A percentile compares a stretch with the other conserved stretches of the same genome.
These are phyloP conservation scores for Grigorovia transvaalensis DNA, from an alignment of 805 yeast genomes.

Conservation along the genomic window DNA sequence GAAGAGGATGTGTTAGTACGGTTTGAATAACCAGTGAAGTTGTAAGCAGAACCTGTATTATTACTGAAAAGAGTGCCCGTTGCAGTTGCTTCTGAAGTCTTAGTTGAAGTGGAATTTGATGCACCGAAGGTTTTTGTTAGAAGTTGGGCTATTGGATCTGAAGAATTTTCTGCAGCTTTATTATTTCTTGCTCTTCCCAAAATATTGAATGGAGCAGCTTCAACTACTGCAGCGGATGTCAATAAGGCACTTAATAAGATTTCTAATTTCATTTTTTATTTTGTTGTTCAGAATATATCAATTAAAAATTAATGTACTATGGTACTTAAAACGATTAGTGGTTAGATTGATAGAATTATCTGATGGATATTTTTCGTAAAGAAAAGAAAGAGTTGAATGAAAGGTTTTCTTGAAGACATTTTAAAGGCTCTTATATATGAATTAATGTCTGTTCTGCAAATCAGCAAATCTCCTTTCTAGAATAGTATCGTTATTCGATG, in stretches of 20 bases:
- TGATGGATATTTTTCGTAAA: no score
- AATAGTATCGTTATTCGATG: not conserved
- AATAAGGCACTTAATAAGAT: conserved; percentile 8
- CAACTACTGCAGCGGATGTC: conserved; percentile 8
- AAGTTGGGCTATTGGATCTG: not conserved
- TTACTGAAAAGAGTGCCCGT: not conserved
- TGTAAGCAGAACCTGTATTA: not conserved
- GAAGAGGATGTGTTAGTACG: conserved; percentile 1
- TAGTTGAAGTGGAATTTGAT: not conserved
- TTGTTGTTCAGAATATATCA: not conserved
- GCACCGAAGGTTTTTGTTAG: not conserved
- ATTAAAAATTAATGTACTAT: no score
- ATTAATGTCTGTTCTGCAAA: not conserved
- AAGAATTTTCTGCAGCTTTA: not conserved
- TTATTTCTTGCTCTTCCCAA: conserved; percentile 1
- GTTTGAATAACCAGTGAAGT: not conserved
- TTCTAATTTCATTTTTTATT: conserved; percentile 9
- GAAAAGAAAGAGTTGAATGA: no score
- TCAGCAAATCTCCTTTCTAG: not conserved
- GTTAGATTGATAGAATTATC: no score
- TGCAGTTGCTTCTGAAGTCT: not conserved
- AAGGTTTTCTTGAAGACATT: not conserved
- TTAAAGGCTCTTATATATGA: not conserved
- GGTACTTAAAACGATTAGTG: not conserved
- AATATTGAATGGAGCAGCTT: conserved; percentile 12